Evolutionary conservation across 2,329 filamentous ascomycete genomes (phyloP).

Genomic region (Phialophora tarda): DNA sequence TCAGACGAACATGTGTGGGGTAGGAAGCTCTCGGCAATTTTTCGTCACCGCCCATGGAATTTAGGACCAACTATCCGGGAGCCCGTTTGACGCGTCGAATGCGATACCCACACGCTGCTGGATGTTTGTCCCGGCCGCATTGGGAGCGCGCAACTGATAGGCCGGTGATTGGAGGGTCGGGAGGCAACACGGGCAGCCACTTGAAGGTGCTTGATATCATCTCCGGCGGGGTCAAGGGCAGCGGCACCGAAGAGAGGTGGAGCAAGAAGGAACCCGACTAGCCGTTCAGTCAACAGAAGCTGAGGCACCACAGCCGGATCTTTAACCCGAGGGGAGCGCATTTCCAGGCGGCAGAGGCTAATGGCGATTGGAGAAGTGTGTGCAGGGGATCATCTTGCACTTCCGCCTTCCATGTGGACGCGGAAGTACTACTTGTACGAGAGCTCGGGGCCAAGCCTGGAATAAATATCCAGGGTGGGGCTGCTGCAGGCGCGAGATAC

Average conservation of each 20-base stretch:
- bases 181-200: neutral
- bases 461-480: neutral
- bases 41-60: conserved; percentile 5
- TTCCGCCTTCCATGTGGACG: no score
- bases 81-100: neutral
- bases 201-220: neutral
- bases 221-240: neutral
- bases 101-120: neutral
- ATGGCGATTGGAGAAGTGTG: neutral
- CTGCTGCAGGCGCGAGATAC: neutral
- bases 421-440: no score
- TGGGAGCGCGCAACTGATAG: no score
- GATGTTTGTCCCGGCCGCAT: neutral
- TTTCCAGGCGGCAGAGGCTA: neutral
- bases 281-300: neutral
- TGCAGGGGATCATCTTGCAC: neutral
- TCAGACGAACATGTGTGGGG: neutral
- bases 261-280: neutral
- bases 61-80: neutral
- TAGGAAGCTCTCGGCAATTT: neutral
- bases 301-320: neutral
- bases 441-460: neutral
- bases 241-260: neutral
- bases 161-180: neutral
- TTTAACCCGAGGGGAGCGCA: neutral